Conservation (phyloP, 2,329 filamentous ascomycete species). For the Scopulariopsis brevicaulis region DNA sequence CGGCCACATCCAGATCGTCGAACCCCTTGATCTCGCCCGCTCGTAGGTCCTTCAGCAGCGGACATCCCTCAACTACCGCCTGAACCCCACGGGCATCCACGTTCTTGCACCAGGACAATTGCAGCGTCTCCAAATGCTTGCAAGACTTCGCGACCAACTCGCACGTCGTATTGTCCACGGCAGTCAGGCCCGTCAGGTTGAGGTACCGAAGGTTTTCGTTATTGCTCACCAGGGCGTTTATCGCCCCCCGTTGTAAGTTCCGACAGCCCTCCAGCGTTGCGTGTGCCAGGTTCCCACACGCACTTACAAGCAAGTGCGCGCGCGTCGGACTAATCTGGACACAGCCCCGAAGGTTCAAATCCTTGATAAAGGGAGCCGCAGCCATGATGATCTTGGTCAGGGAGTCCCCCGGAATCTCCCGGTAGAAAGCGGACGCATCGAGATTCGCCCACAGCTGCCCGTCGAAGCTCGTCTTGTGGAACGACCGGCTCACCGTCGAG, state of each 20-base stretch:
- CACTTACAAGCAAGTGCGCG: slow-evolving; percentile 64
- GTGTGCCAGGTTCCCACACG: slow-evolving; percentile 78
- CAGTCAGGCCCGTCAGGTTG: slow-evolving; percentile 72
- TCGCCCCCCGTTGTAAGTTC: slow-evolving; percentile 66
- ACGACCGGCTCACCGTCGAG: slow-evolving; percentile 67
- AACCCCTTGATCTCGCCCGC: slow-evolving; percentile 76
- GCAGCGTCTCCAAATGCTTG: slow-evolving; percentile 69
- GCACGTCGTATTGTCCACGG: slow-evolving; percentile 75
- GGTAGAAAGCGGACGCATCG: slow-evolving; percentile 79
- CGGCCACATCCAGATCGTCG: slow-evolving; percentile 59
- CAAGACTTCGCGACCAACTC: slow-evolving; percentile 76
- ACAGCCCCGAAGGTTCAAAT: slow-evolving; percentile 85
- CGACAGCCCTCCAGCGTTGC: slow-evolving; percentile 83
- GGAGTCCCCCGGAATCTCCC: slow-evolving; percentile 72
- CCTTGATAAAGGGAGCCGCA: slow-evolving; percentile 80
- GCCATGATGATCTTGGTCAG: slow-evolving; percentile 74
- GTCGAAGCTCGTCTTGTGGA: slow-evolving; percentile 80
- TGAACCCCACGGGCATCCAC: slow-evolving; percentile 69
- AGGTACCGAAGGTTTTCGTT: slow-evolving; percentile 73
- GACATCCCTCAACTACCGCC: slow-evolving; percentile 61
- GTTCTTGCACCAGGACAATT: slow-evolving; percentile 87
- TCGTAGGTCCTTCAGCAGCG: slow-evolving; percentile 64
- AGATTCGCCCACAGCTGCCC: slow-evolving; percentile 85
- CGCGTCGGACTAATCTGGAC: slow-evolving; percentile 78
- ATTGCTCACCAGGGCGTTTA: slow-evolving; percentile 62